Evolutionary conservation across 768 basidiomycete genomes (phyloP).

Genomic region (Boletus fagicola): DNA sequence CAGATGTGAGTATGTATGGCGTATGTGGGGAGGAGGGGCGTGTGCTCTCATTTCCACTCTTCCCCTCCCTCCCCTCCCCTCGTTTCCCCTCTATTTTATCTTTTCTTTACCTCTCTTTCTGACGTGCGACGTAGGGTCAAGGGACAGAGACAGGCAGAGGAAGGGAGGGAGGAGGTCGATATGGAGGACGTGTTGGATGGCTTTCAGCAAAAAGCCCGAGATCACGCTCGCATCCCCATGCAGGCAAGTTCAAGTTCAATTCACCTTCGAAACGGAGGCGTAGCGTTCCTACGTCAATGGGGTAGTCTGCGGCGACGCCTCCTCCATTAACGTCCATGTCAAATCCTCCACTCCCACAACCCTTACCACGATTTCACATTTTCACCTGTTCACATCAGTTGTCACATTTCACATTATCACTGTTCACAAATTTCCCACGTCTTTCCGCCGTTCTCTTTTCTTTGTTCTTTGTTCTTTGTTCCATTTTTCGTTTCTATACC

Average conservation of each 20-base stretch:
- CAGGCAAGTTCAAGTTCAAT: constrained; percentile 42
- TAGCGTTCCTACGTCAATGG: neutral
- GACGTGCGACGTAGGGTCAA: constrained; percentile 34
- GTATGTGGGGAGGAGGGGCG: neutral
- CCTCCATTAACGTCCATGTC: neutral
- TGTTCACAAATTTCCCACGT: neutral
- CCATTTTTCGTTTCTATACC: neutral
- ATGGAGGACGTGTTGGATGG: constrained; percentile 60
- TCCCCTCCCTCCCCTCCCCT: no score
- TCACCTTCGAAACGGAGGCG: neutral
- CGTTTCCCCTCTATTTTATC: accelerated
- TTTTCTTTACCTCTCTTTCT: neutral
- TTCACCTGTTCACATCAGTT: neutral
- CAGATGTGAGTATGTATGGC: constrained; percentile 42
- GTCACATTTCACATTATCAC: neutral
- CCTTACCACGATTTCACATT: neutral
- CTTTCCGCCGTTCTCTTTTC: neutral
- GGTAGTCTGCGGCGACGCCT: neutral
- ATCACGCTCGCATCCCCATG: constrained; percentile 70
- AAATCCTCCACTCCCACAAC: neutral
- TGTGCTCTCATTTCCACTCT: no score
- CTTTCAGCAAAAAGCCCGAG: constrained; percentile 62
- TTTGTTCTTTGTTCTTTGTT: neutral
- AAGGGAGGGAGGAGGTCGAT: constrained; percentile 44
- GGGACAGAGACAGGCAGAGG: constrained; percentile 33